phyloP scores from a whole-genome alignment of 2,329 filamentous ascomycete genomes.

The Ophiostoma novo-ulmi region DNA sequence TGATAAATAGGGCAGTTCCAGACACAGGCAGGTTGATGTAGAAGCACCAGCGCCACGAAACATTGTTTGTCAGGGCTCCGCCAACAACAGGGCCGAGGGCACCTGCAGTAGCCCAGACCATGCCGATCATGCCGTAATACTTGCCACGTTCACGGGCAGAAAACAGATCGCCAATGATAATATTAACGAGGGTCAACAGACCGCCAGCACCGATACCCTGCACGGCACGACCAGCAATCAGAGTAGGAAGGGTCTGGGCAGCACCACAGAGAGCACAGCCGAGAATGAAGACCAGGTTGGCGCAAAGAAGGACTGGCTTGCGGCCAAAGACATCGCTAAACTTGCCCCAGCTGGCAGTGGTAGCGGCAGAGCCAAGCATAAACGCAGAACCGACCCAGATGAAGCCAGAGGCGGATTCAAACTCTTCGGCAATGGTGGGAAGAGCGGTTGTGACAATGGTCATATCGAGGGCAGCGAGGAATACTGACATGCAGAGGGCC shows the following conservation, averaged over 20 bases:
- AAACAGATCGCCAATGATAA: slow-evolving; percentile 48
- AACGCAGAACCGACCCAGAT: slow-evolving; percentile 74
- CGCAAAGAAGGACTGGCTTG: slow-evolving; percentile 48
- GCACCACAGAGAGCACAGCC: slow-evolving; percentile 52
- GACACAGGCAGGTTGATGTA: slow-evolving; percentile 52
- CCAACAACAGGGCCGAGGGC: slow-evolving; percentile 28
- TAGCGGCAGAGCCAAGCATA: slow-evolving; percentile 62
- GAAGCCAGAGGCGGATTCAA: slow-evolving; percentile 64
- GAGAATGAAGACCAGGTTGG: slow-evolving; percentile 50
- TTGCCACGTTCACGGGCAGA: slow-evolving; percentile 28
- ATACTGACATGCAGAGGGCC: slow-evolving; percentile 35
- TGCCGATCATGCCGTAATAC: slow-evolving; percentile 28
- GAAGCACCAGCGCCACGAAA: slow-evolving; percentile 63
- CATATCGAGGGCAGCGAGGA: slow-evolving; percentile 52
- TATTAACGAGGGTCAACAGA: slow-evolving; percentile 55
- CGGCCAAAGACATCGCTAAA: slow-evolving; percentile 55
- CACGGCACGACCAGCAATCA: slow-evolving; percentile 52
- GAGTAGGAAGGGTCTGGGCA: slow-evolving; percentile 45
- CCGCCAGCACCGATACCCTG: slow-evolving; percentile 56
- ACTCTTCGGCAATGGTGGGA: slow-evolving; percentile 58
- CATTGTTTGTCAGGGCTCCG: slow-evolving; percentile 26
- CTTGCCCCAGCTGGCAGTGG: slow-evolving; percentile 65
- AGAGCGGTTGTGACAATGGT: slow-evolving; percentile 64
- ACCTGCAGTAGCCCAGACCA: slow-evolving; percentile 28
- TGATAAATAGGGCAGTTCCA: slow-evolving; percentile 43